Base-by-base conservation (phyloP, 257 asterid genomes). In the Nicotiana paniculata region DNA sequence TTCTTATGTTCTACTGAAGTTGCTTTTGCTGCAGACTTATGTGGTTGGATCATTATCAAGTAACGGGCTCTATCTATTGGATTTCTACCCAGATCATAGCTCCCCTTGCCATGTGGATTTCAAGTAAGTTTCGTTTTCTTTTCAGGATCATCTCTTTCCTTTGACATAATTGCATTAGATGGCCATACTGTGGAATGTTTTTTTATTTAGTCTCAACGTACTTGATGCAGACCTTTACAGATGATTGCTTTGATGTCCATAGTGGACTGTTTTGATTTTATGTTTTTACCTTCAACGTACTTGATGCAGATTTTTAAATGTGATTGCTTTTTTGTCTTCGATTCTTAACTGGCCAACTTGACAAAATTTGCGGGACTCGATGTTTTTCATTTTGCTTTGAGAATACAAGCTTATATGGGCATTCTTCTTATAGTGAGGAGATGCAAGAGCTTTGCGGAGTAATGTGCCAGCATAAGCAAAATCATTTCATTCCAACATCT, bases 91-190 rank as follows among this genome's bases (percentile, higher is more conserved):
- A 78, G 94, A 89, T 87, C 66, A 66, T 51, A 90, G 86, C 83
- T 92, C 99, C 81, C 92, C 97, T 33, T 94, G 97, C 82, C 95
- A 93, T 58, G 97, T 94, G 77, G 94, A 93, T 67, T 89, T 85
- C 91, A 88, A 80, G 97, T 94, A 93, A 72, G 15, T 72, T 48
- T 46, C 21, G 12, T 48, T 46, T 46, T 46, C 78, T 72, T 51
- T 72, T 46, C 57, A 11, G 57, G 57, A 53, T 53, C 4, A 18
- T 32, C 72, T 61, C 58, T 70, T 11, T 35, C 48, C 32, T 30
- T 59, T 24, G 74, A 81, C n/a, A 37, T 30, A 15, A 46, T 77
- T 77, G 83, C 46, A 72, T 72, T 72, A 24, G 58, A 43, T 72
- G 79, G n/a, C 18, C 61, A 72, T 46, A 70, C 35, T 43, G 77